phyloP scores from a whole-genome alignment of 768 basidiomycete genomes.

The Kwoniella shandongensis region DNA sequence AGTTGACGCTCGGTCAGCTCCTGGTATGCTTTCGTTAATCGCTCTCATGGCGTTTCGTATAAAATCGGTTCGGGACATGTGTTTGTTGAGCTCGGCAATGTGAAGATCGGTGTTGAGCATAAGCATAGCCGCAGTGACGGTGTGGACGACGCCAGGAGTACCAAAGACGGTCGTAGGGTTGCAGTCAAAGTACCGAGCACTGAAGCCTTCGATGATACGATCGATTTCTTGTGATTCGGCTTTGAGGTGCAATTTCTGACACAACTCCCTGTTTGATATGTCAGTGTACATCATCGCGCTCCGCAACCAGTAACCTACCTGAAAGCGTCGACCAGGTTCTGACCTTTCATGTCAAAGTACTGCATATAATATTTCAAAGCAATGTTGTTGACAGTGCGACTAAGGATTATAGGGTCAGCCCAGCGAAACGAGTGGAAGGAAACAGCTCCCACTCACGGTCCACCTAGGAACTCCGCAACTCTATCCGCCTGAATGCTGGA shows the following conservation, averaged over 20 bases:
- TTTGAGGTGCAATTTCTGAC: constrained; percentile 87
- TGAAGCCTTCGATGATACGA: constrained; percentile 89
- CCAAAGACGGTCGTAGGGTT: constrained; percentile 80
- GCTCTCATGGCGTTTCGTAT: constrained; percentile 85
- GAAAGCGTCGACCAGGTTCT: constrained; percentile 86
- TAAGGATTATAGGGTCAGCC: constrained; percentile 48
- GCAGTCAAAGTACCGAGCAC: constrained; percentile 84
- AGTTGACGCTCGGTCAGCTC: constrained; percentile 57
- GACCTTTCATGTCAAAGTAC: constrained; percentile 78
- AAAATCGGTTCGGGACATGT: constrained; percentile 92
- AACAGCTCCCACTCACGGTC: constrained; percentile 64
- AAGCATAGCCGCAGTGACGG: constrained; percentile 86
- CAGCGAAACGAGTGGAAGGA: background rate
- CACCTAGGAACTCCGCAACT: constrained; percentile 95
- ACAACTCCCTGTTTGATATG: constrained; percentile 65
- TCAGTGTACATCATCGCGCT: background rate
- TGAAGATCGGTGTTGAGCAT: constrained; percentile 97
- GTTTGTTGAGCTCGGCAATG: constrained; percentile 79
- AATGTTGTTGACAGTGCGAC: constrained; percentile 71
- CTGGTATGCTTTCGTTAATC: constrained; percentile 72
- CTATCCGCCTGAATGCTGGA: constrained; percentile 80
- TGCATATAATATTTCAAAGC: constrained; percentile 79
- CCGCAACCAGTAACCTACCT: constrained; percentile 59
- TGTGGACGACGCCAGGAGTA: constrained; percentile 86
- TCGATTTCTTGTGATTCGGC: constrained; percentile 98